Evolutionary conservation across 2,329 filamentous ascomycete species (phyloP).

Genomic region (Cladosporium sp.): DNA sequence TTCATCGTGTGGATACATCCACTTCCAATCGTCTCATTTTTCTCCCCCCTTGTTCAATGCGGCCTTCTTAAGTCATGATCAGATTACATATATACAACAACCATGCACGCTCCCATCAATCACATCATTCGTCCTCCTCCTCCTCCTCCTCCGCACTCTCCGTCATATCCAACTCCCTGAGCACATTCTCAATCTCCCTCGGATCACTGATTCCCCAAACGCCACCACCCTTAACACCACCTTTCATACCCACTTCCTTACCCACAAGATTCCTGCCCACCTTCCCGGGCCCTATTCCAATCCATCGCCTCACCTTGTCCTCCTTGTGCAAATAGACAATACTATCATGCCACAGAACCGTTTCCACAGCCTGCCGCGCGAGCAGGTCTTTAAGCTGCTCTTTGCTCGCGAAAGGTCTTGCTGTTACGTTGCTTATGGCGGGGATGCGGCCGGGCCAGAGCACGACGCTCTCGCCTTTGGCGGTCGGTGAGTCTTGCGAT

Average conservation of each 20-base stretch:
- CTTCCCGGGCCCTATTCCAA: slow-evolving; percentile 90
- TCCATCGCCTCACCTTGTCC: slow-evolving; percentile 74
- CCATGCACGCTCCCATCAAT: too few relatives aligned
- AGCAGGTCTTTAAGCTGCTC: slow-evolving; percentile 75
- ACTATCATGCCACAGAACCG: slow-evolving; percentile 91
- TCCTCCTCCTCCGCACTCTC: slow-evolving; percentile 38
- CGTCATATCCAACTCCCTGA: slow-evolving; percentile 45
- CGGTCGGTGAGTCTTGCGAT: slow-evolving; percentile 49
- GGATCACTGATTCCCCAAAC: slow-evolving; percentile 90
- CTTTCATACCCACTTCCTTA: slow-evolving; percentile 86
- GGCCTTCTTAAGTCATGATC: too few relatives aligned
- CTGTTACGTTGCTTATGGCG: slow-evolving; percentile 83
- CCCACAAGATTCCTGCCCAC: slow-evolving; percentile 90
- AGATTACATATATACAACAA: too few relatives aligned
- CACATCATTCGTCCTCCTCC: background rate
- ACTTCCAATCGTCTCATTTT: too few relatives aligned
- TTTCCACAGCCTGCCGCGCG: slow-evolving; percentile 81
- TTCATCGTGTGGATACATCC: too few relatives aligned
- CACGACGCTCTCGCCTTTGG: slow-evolving; percentile 61
- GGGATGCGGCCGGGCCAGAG: slow-evolving; percentile 71
- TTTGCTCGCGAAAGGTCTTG: slow-evolving; percentile 68
- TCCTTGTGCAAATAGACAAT: slow-evolving; percentile 86
- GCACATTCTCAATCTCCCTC: slow-evolving; percentile 46
- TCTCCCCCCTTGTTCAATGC: too few relatives aligned
- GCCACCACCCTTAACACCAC: slow-evolving; percentile 74